Conservation (phyloP, 2,329 filamentous ascomycete genomes). For the Boeremia lycopersici region DNA sequence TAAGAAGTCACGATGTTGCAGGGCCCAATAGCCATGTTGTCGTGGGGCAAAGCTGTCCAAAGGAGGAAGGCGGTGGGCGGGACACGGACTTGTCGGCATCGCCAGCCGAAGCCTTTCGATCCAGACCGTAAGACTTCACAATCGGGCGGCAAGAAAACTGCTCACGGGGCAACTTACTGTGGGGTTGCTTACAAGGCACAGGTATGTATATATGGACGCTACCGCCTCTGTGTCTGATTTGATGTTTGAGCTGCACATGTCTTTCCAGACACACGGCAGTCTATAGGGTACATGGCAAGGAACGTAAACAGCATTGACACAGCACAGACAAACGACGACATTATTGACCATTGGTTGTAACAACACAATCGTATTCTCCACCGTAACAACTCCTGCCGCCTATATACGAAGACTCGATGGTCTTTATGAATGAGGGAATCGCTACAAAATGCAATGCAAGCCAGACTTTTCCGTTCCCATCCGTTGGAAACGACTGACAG, state of each 20-base stretch:
- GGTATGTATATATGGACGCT: constrained; percentile 17
- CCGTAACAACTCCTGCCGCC: constrained; percentile 17
- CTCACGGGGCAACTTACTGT: constrained; percentile 25
- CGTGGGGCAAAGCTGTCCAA: constrained; percentile 18
- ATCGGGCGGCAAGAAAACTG: constrained; percentile 18
- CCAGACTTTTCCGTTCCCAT: constrained; percentile 39
- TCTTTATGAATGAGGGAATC: constrained; percentile 32
- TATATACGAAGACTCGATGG: constrained; percentile 34
- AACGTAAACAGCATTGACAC: constrained; percentile 4
- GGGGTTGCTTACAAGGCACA: constrained; percentile 17
- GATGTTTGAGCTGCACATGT: constrained; percentile 7
- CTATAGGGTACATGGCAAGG: constrained; percentile 15
- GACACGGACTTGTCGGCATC: constrained; percentile 7
- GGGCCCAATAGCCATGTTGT: constrained; percentile 30
- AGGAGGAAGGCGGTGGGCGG: constrained; percentile 36
- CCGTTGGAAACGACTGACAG: constrained; percentile 25
- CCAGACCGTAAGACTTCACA: constrained; percentile 34
- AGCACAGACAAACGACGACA: constrained; percentile 8
- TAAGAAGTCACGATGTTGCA: constrained; percentile 18
- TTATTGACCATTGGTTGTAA: constrained; percentile 18
- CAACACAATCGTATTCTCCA: constrained; percentile 31
- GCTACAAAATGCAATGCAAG: constrained; percentile 41
- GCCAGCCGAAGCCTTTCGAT: constrained; percentile 36
- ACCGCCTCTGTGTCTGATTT: constrained; percentile 23
- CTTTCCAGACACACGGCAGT: neutral